Conservation (phyloP, 2,329 filamentous ascomycete genomes). For the Cryphonectria carpinicola region DNA sequence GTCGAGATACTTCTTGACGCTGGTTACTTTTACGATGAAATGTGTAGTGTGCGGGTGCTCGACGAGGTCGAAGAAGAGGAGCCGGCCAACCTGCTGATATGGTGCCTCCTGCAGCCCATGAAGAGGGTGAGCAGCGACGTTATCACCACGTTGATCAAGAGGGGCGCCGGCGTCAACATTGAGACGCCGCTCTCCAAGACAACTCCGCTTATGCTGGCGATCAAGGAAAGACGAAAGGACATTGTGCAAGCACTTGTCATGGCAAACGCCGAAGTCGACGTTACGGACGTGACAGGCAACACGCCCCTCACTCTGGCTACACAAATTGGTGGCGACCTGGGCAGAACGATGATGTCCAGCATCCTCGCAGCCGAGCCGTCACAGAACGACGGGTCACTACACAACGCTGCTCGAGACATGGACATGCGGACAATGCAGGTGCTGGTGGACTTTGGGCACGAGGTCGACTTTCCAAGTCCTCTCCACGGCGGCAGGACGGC, state of each 20-base stretch:
- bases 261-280: slow-evolving; percentile 63
- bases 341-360: slow-evolving; percentile 57
- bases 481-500: slow-evolving; percentile 66
- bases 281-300: slow-evolving; percentile 58
- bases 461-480: slow-evolving; percentile 67
- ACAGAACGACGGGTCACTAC: slow-evolving; percentile 67
- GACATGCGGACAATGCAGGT: slow-evolving; percentile 60
- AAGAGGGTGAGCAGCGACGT: slow-evolving; percentile 64
- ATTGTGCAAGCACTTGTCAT: slow-evolving; percentile 60
- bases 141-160: slow-evolving; percentile 59
- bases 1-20: slow-evolving; percentile 57
- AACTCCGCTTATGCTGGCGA: slow-evolving; percentile 64
- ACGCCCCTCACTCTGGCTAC: slow-evolving; percentile 66
- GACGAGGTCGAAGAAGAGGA: slow-evolving; percentile 56
- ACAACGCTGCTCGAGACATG: slow-evolving; percentile 65
- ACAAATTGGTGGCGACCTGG: slow-evolving; percentile 55
- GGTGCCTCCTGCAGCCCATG: slow-evolving; percentile 65
- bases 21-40: slow-evolving; percentile 64
- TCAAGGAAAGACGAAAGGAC: slow-evolving; percentile 59
- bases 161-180: slow-evolving; percentile 61
- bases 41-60: slow-evolving; percentile 47
- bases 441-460: slow-evolving; percentile 62
- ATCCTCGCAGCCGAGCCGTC: slow-evolving; percentile 60
- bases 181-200: slow-evolving; percentile 55
- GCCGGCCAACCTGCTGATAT: slow-evolving; percentile 59